Conservation (phyloP, 495 filamentous ascomycete species). For the Cercophora newfieldiana region DNA sequence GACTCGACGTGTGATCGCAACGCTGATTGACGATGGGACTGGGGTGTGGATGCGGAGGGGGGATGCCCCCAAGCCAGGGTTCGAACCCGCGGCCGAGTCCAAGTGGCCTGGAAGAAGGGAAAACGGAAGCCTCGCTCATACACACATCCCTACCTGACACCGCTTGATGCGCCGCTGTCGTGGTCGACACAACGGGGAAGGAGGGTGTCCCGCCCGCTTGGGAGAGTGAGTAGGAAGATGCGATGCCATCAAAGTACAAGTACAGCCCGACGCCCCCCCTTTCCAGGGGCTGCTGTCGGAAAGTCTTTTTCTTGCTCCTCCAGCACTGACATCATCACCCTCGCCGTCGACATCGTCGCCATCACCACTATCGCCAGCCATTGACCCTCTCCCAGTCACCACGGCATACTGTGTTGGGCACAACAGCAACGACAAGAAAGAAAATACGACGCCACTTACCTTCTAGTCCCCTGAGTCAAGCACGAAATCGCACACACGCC, state of each 20-base stretch:
- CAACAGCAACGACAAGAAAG: background rate
- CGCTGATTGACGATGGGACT: constrained; percentile 21
- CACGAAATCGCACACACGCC: background rate
- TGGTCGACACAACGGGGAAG: constrained; percentile 14
- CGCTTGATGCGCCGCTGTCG: constrained; percentile 24
- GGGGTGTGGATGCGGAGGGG: constrained; percentile 10
- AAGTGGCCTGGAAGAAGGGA: constrained; percentile 4
- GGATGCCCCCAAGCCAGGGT: background rate
- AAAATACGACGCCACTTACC: background rate
- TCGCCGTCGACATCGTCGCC: background rate
- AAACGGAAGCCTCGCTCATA: constrained; percentile 11
- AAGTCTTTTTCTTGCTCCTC: constrained; percentile 2
- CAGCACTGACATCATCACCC: background rate
- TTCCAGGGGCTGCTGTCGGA: background rate
- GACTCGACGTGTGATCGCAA: constrained; percentile 31
- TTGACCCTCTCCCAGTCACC: background rate
- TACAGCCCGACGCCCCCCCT: constrained; percentile 21
- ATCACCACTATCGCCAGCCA: background rate
- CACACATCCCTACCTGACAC: constrained; percentile 17
- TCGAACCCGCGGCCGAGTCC: constrained; percentile 7
- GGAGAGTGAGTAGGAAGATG: background rate
- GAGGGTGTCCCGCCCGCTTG: constrained; percentile 12
- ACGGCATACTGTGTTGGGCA: background rate
- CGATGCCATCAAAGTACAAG: constrained; percentile 24
- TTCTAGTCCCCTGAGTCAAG: background rate